A percentile compares a stretch with the other conserved stretches of the same genome.
These are phyloP conservation scores for Tolypocladium pustulatum DNA, from an alignment of 2,329 filamentous ascomycete species.

Conservation along the genomic window DNA sequence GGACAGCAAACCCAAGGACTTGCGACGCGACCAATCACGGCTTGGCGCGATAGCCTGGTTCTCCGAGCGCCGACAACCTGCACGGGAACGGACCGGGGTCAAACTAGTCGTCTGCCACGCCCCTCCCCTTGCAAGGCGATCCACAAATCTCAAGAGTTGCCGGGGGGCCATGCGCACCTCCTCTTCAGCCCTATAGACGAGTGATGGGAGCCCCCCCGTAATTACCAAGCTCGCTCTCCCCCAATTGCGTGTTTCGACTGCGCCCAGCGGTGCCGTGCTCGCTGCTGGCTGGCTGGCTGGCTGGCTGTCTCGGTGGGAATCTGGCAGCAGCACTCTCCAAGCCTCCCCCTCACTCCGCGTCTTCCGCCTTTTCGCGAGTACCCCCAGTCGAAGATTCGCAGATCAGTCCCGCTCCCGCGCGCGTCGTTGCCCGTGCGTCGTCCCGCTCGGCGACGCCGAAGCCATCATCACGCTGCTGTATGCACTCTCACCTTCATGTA, in stretches of 20 bases:
- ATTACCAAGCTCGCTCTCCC: neutral
- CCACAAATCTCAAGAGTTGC: neutral
- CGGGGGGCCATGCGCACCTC: slow-evolving; percentile 2
- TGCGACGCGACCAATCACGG: slow-evolving; percentile 3
- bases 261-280: neutral
- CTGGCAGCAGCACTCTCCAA: neutral
- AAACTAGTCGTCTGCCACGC: neutral
- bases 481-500: neutral
- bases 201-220: neutral
- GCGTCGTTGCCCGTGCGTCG: neutral
- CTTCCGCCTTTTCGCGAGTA: neutral
- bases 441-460: slow-evolving; percentile 2
- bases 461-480: neutral
- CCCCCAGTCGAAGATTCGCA: neutral
- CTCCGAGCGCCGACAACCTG: neutral
- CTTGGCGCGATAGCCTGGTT: neutral
- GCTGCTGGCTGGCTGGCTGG: neutral
- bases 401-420: neutral
- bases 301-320: neutral
- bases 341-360: neutral
- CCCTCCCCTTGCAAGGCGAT: neutral
- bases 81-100: neutral
- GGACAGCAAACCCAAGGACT: neutral
- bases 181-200: slow-evolving; percentile 8
- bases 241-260: neutral